Conservation (phyloP, 257 asterid genomes). For the Scutellaria baicalensis region DNA sequence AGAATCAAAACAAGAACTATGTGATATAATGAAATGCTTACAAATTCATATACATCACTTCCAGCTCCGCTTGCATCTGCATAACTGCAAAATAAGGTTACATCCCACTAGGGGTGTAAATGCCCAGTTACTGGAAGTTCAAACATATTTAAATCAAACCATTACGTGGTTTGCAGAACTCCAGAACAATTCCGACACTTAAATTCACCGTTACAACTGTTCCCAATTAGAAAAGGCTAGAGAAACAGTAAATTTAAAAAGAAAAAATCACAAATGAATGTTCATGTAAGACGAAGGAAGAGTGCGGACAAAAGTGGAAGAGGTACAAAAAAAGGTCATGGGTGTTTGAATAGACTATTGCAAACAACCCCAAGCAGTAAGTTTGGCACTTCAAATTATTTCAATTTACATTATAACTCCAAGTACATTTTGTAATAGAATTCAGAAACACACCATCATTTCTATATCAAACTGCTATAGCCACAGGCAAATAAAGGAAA, state of each 20-base stretch:
- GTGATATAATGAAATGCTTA: conserved; percentile 12
- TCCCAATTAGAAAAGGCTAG: neutral
- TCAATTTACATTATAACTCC: neutral
- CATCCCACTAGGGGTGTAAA: conserved; percentile 15
- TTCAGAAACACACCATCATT: neutral
- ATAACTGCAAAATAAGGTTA: conserved; percentile 28
- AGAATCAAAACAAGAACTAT: neutral
- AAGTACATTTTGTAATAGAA: neutral
- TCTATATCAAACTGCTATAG: neutral
- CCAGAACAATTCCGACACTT: neutral
- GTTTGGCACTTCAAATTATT: neutral
- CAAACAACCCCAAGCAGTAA: neutral
- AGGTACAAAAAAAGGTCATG: neutral
- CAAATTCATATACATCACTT: conserved; percentile 49
- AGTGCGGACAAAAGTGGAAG: neutral
- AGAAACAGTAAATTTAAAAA: neutral
- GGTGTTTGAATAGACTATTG: neutral
- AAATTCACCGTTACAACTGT: neutral
- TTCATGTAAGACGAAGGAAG: neutral
- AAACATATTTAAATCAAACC: conserved; percentile 2
- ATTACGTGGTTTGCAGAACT: neutral
- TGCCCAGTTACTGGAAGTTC: conserved; percentile 9
- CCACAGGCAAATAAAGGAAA: neutral
- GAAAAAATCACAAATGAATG: too few species aligned
- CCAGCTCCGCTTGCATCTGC: conserved; percentile 43